Base-by-base conservation (phyloP, 1,139 yeast species). In the Debaryomyces sp. region DNA sequence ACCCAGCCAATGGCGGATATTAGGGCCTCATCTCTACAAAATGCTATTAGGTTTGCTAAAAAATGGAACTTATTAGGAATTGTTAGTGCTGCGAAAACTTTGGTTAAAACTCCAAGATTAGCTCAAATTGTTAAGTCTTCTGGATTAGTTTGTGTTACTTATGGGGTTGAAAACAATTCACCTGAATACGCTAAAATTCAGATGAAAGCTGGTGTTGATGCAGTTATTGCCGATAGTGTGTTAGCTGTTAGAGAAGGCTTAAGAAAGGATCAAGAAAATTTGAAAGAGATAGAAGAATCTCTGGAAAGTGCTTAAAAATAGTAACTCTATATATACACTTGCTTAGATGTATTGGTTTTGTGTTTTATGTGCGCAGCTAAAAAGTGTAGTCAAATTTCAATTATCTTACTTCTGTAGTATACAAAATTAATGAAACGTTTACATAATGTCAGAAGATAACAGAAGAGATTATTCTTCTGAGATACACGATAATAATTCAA, bases 181-280 rank as follows among this genome's bases (percentile, higher is more conserved):
- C 97, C 98, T 0, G 90, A 83, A 50, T 84, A 86, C 56, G 94
- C 96, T 32, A 85, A 84, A 57, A 74, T 88, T 51, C 97, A 94
- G 66, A 87, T 94, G 86, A 84, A 82, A 56, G 94, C 96, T 9
- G 98, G 98, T 12, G 97, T 94, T 7, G 98, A 94, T 73, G 99
- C 99, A 0, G 98, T 94, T 18, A 94, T 94, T 70, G 98, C 90
- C 5, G 98, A 94, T 67, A 87, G 91, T 52, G 98, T 94, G 3
- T 75, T 92, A 63, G 97, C 97, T 0, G 96, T 92, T 12, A 79
- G 97, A 62, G 88, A 87, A 59, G 97, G 92, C 5, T 76, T 92
- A 56, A 77, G 84, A 47, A 71, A 70, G 48, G 79, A 62, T 29
- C 58, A 56, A 46, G 61, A 61, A 43, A 44, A 41, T 13, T 46